Evolutionary conservation across 1,284 basidiomycete genomes (phyloP).

Genomic region (Caloboletus firmus): DNA sequence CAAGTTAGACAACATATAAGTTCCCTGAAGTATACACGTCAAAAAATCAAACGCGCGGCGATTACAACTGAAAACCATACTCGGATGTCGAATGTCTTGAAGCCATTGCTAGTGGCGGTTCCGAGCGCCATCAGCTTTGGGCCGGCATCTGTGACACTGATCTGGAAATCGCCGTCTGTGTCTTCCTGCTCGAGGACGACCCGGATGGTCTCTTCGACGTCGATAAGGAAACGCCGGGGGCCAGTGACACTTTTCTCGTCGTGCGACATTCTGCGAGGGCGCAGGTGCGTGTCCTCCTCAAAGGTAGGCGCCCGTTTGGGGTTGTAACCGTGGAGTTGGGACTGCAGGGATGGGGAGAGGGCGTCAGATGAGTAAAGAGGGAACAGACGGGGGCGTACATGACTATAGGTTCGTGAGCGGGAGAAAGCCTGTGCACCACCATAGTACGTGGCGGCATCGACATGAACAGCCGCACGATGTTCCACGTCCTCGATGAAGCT

Average conservation of each 20-base stretch:
- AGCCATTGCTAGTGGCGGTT: conserved; percentile 96
- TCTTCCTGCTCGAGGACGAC: conserved; percentile 97
- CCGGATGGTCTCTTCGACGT: conserved; percentile 98
- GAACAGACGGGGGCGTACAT: conserved; percentile 45
- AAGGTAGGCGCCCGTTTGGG: conserved; percentile 68
- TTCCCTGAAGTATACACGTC: conserved; percentile 59
- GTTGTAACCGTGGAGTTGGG: conserved; percentile 62
- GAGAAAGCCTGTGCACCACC: conserved; percentile 73
- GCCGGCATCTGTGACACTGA: conserved; percentile 94
- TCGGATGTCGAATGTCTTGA: conserved; percentile 94
- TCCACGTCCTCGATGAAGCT: conserved; percentile 66
- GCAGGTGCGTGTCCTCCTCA: conserved; percentile 70
- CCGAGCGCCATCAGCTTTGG: conserved; percentile 96
- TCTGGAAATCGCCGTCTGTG: conserved; percentile 96
- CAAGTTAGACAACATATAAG: conserved; percentile 99
- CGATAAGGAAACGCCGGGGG: conserved; percentile 89
- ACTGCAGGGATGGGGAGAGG: conserved; percentile 40
- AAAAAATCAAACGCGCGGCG: conserved; percentile 2
- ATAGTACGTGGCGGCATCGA: conserved; percentile 81
- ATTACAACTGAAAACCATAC: conserved; percentile 47
- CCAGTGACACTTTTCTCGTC: conserved; percentile 74
- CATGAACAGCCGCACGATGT: conserved; percentile 50
- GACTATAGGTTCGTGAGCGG: conserved; percentile 83
- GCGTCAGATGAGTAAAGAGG: conserved; percentile 13
- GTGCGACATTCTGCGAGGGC: conserved; percentile 80